Percentiles rank a stretch among this genome's conserved stretches.
These are phyloP conservation scores for Coix lacrymajobi DNA, from an alignment of 176 grass and related monocot genomes.

Conservation along the genomic window DNA sequence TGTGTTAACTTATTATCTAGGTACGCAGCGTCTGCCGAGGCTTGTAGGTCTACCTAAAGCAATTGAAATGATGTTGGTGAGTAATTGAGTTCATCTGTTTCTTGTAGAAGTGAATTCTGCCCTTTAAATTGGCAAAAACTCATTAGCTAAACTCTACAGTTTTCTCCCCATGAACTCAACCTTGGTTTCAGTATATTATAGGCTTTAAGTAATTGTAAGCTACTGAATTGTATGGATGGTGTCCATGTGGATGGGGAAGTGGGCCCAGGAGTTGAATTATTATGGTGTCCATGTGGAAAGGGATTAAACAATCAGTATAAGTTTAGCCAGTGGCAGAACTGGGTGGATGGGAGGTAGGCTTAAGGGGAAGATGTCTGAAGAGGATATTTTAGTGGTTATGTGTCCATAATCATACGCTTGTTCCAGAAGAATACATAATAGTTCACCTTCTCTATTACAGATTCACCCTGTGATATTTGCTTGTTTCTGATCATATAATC, in stretches of 20 bases:
- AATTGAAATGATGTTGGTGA: constrained; percentile 95
- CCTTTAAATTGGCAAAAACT: neutral
- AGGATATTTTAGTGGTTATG: neutral
- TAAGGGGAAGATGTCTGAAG: neutral
- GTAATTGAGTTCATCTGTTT: constrained; percentile 33
- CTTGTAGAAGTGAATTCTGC: neutral
- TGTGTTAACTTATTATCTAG: constrained; percentile 32
- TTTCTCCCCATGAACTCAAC: neutral
- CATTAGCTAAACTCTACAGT: neutral
- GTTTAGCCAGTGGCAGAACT: neutral
- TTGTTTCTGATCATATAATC: neutral
- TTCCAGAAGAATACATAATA: neutral
- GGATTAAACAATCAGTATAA: neutral
- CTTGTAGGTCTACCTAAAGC: constrained; percentile 94
- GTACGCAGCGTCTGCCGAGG: constrained; percentile 92
- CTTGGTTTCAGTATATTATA: neutral
- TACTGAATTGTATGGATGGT: neutral
- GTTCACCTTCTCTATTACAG: neutral
- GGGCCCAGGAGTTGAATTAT: neutral
- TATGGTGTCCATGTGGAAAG: neutral
- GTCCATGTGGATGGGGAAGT: neutral
- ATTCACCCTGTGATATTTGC: neutral
- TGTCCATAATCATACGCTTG: neutral
- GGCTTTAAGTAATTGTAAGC: neutral
- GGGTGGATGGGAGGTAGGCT: neutral